phyloP scores from a whole-genome alignment of 257 asterid species.

The Leonotis leonurus region DNA sequence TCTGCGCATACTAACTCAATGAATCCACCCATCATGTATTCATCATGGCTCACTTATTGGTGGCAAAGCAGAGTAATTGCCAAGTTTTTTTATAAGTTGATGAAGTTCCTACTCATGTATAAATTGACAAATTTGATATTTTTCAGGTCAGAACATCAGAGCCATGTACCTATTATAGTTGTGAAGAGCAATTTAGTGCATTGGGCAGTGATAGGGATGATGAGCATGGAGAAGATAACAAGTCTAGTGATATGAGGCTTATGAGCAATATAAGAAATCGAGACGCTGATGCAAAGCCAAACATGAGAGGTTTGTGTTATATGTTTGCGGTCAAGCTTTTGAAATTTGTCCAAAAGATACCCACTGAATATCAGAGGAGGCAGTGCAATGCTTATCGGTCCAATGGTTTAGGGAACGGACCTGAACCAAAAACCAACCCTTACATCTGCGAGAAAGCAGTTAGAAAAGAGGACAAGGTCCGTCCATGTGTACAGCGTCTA shows the following conservation, averaged over 20 bases:
- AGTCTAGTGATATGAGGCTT: too few species aligned
- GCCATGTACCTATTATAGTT: conserved; percentile 50
- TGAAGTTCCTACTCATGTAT: conserved; percentile 1
- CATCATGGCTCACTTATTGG: conserved; percentile 2
- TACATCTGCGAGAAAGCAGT: conserved; percentile 22
- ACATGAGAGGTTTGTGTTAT: conserved; percentile 41
- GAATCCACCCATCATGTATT: neutral
- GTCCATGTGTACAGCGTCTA: conserved; percentile 68
- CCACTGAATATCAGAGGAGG: conserved; percentile 52
- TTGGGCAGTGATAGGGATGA: conserved; percentile 20
- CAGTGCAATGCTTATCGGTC: conserved; percentile 34
- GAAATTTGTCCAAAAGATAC: conserved; percentile 26
- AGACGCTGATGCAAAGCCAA: conserved; percentile 23
- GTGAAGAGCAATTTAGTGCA: conserved; percentile 50
- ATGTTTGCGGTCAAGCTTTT: conserved; percentile 34
- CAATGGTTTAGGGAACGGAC: conserved; percentile 28
- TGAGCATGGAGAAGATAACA: conserved; percentile 25
- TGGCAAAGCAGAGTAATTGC: conserved; percentile 1
- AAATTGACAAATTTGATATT: conserved; percentile 8
- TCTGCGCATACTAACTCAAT: neutral
- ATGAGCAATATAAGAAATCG: conserved; percentile 16
- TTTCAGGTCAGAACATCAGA: conserved; percentile 59
- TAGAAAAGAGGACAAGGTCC: conserved; percentile 33
- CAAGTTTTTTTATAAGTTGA: too few species aligned
- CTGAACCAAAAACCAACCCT: conserved; percentile 22